phyloP scores from a whole-genome alignment of 2,329 filamentous ascomycete genomes.

The Aspergillus piperis region DNA sequence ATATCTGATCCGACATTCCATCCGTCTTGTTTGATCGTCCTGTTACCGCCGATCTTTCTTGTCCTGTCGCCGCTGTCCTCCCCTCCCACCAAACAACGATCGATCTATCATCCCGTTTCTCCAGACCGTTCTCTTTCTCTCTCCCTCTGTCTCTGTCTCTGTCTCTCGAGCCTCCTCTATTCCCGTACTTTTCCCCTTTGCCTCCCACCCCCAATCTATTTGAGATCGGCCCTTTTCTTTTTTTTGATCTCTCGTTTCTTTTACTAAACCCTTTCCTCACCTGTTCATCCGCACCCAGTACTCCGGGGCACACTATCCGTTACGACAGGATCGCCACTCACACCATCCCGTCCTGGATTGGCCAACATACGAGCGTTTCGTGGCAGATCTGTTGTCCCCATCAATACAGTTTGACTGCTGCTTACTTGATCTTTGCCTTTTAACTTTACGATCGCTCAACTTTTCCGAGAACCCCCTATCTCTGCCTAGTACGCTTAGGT shows the following conservation, averaged over 20 bases:
- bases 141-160: neutral
- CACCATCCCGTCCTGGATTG: constrained; percentile 10
- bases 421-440: constrained; percentile 8
- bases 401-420: constrained; percentile 1
- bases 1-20: constrained; percentile 27
- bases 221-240: constrained; percentile 5
- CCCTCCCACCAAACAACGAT: neutral
- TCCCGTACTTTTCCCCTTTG: constrained; percentile 11
- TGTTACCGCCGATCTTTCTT: constrained; percentile 20
- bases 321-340: constrained; percentile 19
- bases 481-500: constrained; percentile 6
- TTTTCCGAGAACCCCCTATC: constrained; percentile 5
- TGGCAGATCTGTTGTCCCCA: constrained; percentile 16
- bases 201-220: neutral
- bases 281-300: constrained; percentile 17
- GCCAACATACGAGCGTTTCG: constrained; percentile 7
- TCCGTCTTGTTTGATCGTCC: constrained; percentile 19
- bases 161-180: constrained; percentile 3
- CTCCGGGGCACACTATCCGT: constrained; percentile 2
- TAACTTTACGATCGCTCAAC: constrained; percentile 15
- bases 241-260: constrained; percentile 5
- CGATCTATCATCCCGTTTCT: constrained; percentile 15
- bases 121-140: constrained; percentile 6
- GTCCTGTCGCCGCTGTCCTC: constrained; percentile 4
- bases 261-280: constrained; percentile 11